These are phyloP conservation scores for Trametes cinnabarina DNA, from an alignment of 768 basidiomycete genomes.

Conservation along the genomic window DNA sequence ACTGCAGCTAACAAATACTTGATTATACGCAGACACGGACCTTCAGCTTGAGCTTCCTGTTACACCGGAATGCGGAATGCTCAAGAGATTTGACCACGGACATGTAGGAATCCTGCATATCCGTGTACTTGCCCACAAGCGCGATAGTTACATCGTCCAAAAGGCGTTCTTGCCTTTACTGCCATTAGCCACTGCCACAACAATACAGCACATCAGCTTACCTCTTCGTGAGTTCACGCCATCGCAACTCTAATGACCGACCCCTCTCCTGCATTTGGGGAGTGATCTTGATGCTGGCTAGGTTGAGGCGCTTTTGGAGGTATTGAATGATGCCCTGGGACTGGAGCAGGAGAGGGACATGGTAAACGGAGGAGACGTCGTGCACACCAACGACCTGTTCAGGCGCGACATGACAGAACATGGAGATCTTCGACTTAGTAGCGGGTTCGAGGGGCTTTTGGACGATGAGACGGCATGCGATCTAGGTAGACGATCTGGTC, in stretches of 20 bases:
- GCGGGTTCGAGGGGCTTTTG: constrained; percentile 77
- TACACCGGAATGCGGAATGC: constrained; percentile 93
- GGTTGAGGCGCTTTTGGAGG: constrained; percentile 77
- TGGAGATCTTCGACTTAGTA: constrained; percentile 94
- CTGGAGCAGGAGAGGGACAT: constrained; percentile 88
- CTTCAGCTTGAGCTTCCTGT: constrained; percentile 76
- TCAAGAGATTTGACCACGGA: constrained; percentile 95
- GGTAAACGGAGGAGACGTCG: constrained; percentile 95
- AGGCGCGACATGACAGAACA: constrained; percentile 95
- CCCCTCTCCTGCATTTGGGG: constrained; percentile 62
- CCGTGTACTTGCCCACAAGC: constrained; percentile 96
- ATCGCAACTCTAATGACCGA: constrained; percentile 60
- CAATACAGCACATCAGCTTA: constrained; percentile 28
- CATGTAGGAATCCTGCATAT: constrained; percentile 98
- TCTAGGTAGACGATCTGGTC: constrained; percentile 44
- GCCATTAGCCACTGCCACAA: neutral
- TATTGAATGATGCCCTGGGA: constrained; percentile 91
- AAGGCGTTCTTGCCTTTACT: constrained; percentile 81
- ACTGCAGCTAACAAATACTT: too few relatives aligned
- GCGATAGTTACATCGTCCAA: constrained; percentile 88
- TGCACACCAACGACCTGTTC: constrained; percentile 94
- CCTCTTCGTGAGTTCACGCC: constrained; percentile 84
- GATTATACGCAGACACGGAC: constrained; percentile 41
- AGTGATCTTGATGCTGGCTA: constrained; percentile 55
- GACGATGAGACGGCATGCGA: constrained; percentile 86